These are phyloP conservation scores for Thalassiosira sp. DNA, from an alignment of 352 stramenopile species.

Conservation along the genomic window DNA sequence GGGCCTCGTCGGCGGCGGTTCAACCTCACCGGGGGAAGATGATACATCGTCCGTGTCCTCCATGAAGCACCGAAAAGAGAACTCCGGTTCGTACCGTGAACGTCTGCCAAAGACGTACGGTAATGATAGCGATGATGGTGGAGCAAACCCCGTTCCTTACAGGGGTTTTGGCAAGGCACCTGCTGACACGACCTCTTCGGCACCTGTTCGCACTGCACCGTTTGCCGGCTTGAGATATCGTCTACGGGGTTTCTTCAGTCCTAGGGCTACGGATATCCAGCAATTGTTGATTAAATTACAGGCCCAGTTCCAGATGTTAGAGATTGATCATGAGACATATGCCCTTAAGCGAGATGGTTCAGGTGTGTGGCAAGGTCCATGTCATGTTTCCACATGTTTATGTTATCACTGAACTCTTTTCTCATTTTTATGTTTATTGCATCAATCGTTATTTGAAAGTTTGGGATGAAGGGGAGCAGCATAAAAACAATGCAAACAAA, in stretches of 20 bases:
- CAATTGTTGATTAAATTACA: slow-evolving; percentile 46
- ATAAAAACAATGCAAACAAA: slow-evolving; percentile 4
- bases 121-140: slow-evolving; percentile 2
- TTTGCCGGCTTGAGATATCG: not conserved
- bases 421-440: slow-evolving; percentile 1
- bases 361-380: slow-evolving; percentile 1
- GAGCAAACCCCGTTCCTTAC: not conserved
- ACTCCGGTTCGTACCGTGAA: not conserved
- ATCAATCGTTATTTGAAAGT: slow-evolving; percentile 14
- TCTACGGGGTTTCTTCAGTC: slow-evolving; percentile 24
- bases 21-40: not conserved
- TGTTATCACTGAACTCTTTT: not conserved
- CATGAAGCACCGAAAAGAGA: slow-evolving; percentile 17
- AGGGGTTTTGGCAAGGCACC: slow-evolving; percentile 12
- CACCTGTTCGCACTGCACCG: not conserved
- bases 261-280: slow-evolving; percentile 31
- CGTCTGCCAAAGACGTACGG: not conserved
- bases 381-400: not conserved
- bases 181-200: not conserved
- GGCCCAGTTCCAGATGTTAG: slow-evolving; percentile 36
- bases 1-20: not conserved
- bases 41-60: slow-evolving; percentile 3
- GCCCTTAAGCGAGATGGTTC: not conserved
- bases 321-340: slow-evolving; percentile 30
- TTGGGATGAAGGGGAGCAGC: slow-evolving; percentile 1